Conservation (phyloP, 257 asterid genomes). For the Lycium barbarum region DNA sequence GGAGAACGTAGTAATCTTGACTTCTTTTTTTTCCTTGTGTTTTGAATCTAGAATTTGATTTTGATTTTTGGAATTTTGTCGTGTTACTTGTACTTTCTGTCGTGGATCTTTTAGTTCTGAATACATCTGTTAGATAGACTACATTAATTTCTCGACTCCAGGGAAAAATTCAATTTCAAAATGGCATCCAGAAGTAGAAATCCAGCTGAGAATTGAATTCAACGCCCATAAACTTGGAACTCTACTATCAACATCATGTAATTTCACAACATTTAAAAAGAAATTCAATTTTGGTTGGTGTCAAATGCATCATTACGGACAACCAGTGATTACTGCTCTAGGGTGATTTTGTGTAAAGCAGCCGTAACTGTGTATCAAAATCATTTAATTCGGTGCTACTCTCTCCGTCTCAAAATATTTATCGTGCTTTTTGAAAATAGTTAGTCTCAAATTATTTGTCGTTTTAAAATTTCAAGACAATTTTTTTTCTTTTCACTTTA, state of each 20-base stretch:
- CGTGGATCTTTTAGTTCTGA: conserved; percentile 11
- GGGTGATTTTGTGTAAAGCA: neutral
- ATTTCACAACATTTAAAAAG: no score
- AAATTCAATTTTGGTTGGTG: neutral
- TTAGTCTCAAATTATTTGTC: no score
- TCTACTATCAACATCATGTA: neutral
- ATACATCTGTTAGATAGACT: neutral
- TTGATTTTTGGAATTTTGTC: neutral
- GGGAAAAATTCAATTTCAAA: conserved; percentile 27
- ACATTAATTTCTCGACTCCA: neutral
- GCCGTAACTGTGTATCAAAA: neutral
- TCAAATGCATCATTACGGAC: neutral
- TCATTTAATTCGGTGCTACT: neutral
- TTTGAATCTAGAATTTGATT: neutral
- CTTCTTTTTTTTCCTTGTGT: no score
- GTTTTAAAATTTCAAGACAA: no score
- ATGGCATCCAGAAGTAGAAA: neutral
- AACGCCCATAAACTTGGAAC: neutral
- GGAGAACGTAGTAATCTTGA: no score
- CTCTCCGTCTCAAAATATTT: neutral
- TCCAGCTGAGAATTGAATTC: neutral
- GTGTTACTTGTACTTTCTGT: neutral
- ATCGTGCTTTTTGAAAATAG: no score
- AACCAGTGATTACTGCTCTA: no score
- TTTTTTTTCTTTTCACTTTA: no score